A percentile compares a stretch with the other conserved stretches of the same genome.
phyloP scores from a whole-genome alignment of 768 basidiomycete species.

The Trichaptum fuscoviolaceum region DNA sequence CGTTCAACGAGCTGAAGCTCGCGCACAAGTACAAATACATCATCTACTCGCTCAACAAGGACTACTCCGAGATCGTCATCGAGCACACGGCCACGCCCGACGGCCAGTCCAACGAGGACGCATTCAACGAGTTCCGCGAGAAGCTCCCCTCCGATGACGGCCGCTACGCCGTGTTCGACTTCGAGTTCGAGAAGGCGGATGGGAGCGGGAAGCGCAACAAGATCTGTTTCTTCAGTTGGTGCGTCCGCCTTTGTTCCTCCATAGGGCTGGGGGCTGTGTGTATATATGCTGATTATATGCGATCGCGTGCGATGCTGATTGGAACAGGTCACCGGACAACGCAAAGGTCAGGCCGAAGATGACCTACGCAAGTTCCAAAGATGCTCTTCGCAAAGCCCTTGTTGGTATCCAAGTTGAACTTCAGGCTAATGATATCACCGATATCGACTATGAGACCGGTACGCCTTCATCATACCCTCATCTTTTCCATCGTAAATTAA shows the following conservation, averaged over 20 bases:
- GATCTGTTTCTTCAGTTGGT: constrained; percentile 83
- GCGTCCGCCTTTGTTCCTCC: constrained; percentile 27
- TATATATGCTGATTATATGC: constrained; percentile 4
- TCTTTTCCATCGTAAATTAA: not conserved
- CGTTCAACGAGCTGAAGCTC: constrained; percentile 69
- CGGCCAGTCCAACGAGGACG: constrained; percentile 15
- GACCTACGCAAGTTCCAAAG: constrained; percentile 85
- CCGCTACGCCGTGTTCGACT: constrained; percentile 91
- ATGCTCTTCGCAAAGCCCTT: constrained; percentile 66
- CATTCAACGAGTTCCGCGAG: constrained; percentile 68
- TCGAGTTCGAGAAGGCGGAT: constrained; percentile 70
- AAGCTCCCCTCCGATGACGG: constrained; percentile 73
- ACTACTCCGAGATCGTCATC: constrained; percentile 70
- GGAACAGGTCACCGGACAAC: constrained; percentile 74
- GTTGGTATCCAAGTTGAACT: constrained; percentile 77
- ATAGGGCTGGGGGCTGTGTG: not conserved
- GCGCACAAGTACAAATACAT: constrained; percentile 79
- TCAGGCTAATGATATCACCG: constrained; percentile 75
- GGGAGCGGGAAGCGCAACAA: constrained; percentile 80
- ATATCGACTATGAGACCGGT: constrained; percentile 72
- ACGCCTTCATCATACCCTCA: constrained; percentile 21
- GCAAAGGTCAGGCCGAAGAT: constrained; percentile 91
- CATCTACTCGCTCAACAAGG: constrained; percentile 62
- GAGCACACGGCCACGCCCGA: constrained; percentile 49
- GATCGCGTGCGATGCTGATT: constrained; percentile 11